These are phyloP conservation scores for Fusarium scirpi DNA, from an alignment of 2,329 filamentous ascomycete genomes.

Conservation along the genomic window DNA sequence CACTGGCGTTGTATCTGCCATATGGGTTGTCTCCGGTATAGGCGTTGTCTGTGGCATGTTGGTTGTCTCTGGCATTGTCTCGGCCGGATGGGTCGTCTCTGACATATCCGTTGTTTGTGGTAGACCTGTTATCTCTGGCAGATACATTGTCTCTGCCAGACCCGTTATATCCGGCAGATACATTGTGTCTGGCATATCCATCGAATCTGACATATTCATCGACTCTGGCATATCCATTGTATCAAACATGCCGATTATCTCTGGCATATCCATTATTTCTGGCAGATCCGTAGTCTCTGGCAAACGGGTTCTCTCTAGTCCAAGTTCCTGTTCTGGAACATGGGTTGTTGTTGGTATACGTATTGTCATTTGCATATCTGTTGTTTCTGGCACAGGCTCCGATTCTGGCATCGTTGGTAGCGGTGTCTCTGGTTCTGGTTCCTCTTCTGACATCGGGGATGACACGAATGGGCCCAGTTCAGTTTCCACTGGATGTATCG, in stretches of 20 bases:
- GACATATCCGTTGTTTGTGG: background rate
- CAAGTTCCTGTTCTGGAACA: too few species aligned
- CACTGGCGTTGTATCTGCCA: background rate
- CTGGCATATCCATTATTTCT: background rate
- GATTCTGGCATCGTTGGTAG: too few species aligned
- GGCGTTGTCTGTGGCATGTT: background rate
- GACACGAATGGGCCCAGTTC: background rate
- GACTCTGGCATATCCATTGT: background rate
- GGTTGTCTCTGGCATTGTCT: too few species aligned
- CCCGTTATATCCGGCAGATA: background rate
- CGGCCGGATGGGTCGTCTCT: too few species aligned
- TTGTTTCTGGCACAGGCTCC: too few species aligned
- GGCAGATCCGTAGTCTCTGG: too few species aligned
- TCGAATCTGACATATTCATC: background rate
- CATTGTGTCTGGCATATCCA: background rate
- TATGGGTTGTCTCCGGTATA: background rate
- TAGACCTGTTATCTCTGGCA: background rate
- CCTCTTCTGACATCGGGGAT: background rate
- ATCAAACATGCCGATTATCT: background rate
- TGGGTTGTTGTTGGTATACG: too few species aligned
- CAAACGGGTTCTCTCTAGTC: too few species aligned
- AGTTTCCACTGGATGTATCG: background rate
- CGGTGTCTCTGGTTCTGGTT: background rate
- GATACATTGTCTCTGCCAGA: background rate
- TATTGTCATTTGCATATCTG: too few species aligned